A percentile compares a stretch with the other conserved stretches of the same genome.
phyloP scores from a whole-genome alignment of 2,329 filamentous ascomycete species.

The Neodidymelliopsis sp. region DNA sequence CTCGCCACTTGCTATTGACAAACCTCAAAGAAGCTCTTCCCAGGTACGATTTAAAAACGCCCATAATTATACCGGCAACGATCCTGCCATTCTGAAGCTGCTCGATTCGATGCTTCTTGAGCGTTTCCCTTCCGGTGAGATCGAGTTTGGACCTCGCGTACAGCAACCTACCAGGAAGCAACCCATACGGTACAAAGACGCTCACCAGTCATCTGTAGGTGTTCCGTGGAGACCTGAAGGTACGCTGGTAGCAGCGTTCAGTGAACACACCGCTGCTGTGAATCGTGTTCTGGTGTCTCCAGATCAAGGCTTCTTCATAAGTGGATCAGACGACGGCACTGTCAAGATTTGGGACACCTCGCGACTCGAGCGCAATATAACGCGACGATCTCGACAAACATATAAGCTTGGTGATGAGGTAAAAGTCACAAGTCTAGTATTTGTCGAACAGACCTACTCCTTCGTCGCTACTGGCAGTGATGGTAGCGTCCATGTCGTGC shows the following conservation, averaged over 20 bases:
- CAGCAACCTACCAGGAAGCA: constrained; percentile 67
- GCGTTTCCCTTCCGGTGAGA: constrained; percentile 66
- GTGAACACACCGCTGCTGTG: constrained; percentile 83
- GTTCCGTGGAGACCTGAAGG: constrained; percentile 85
- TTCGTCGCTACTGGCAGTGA: constrained; percentile 92
- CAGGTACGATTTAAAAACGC: constrained; percentile 64
- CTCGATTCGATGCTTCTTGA: constrained; percentile 84
- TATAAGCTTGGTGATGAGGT: constrained; percentile 76
- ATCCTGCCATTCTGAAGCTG: constrained; percentile 67
- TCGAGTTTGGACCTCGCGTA: constrained; percentile 80
- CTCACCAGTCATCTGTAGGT: constrained; percentile 56
- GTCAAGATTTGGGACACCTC: constrained; percentile 94
- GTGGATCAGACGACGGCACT: constrained; percentile 87
- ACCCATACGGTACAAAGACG: constrained; percentile 62
- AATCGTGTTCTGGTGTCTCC: constrained; percentile 84
- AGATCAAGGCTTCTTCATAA: constrained; percentile 94
- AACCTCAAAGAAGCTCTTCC: constrained; percentile 41
- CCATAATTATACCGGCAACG: constrained; percentile 86
- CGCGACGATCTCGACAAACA: constrained; percentile 84
- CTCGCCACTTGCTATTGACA: constrained; percentile 42
- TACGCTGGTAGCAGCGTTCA: constrained; percentile 83
- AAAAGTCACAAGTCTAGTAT: constrained; percentile 82
- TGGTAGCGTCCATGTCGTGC: constrained; percentile 82
- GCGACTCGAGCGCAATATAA: constrained; percentile 88
- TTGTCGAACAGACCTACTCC: constrained; percentile 91